A percentile compares a stretch with the other conserved stretches of the same genome.
phyloP scores from a whole-genome alignment of 345 rosid species.

The Sisymbrium irio region DNA sequence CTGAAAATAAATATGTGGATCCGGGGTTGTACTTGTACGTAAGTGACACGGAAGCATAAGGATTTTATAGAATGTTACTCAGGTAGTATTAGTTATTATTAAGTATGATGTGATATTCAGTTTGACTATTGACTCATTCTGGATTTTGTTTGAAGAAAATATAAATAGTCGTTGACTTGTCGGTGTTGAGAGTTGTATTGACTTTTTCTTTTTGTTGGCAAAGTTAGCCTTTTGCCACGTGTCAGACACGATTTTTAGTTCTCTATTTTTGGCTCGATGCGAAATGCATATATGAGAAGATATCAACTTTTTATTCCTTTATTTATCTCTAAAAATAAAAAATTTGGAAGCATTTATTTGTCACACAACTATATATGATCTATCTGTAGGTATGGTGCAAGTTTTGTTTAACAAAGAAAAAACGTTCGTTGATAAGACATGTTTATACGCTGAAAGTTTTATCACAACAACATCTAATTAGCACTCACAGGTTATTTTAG shows the following conservation, averaged over 20 bases:
- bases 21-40: neutral
- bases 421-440: neutral
- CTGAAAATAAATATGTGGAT: conserved; percentile 3
- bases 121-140: conserved; percentile 24
- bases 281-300: neutral
- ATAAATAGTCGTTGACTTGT: conserved; percentile 25
- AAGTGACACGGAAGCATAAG: conserved; percentile 9
- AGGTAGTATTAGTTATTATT: neutral
- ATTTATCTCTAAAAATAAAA: neutral
- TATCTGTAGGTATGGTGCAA: neutral
- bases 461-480: neutral
- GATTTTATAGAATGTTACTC: conserved; percentile 2
- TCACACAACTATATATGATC: neutral
- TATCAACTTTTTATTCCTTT: neutral
- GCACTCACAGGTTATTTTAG: neutral
- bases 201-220: neutral
- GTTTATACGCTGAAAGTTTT: neutral
- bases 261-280: conserved; percentile 2
- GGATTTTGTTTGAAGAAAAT: conserved; percentile 10
- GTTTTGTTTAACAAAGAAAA: neutral
- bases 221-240: conserved; percentile 30
- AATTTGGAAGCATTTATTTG: neutral
- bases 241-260: conserved; percentile 7
- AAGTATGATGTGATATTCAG: conserved; percentile 10
- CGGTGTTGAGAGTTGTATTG: conserved; percentile 13